Percentiles rank a stretch among this genome's conserved stretches.
These are phyloP conservation scores for Grammothele lineata DNA, from an alignment of 768 basidiomycete genomes.

Conservation along the genomic window DNA sequence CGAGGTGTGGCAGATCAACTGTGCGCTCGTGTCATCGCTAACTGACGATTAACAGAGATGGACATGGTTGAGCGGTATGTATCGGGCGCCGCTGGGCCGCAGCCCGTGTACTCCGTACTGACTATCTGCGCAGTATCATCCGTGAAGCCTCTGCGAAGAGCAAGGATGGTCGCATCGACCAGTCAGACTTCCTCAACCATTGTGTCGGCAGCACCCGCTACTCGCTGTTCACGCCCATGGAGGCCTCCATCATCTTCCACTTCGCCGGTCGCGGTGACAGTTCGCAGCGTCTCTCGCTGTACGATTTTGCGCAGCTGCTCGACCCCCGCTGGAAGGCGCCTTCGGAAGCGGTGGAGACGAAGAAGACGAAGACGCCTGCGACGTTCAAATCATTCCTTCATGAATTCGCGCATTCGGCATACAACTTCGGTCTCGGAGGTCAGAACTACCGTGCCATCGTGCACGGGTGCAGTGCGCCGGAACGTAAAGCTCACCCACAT, in stretches of 20 bases:
- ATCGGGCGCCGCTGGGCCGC: too few species aligned
- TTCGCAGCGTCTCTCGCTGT: conserved; percentile 67
- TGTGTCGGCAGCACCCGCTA: conserved; percentile 85
- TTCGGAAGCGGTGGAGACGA: conserved; percentile 40
- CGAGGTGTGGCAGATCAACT: conserved; percentile 50
- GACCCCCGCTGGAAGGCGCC: conserved; percentile 88
- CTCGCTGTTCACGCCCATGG: conserved; percentile 95
- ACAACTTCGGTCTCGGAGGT: conserved; percentile 89
- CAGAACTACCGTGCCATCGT: conserved; percentile 15
- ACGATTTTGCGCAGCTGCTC: conserved; percentile 90
- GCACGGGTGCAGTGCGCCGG: conserved; percentile 16
- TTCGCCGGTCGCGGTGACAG: conserved; percentile 83
- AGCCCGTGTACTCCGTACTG: conserved; percentile 2
- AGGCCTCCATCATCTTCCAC: conserved; percentile 97
- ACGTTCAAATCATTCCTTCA: conserved; percentile 45
- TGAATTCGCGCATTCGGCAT: conserved; percentile 63
- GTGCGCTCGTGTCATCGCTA: neutral
- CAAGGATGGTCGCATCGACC: conserved; percentile 94
- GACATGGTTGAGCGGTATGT: conserved; percentile 88
- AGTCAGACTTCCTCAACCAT: conserved; percentile 92
- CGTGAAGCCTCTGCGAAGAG: conserved; percentile 86
- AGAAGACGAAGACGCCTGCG: conserved; percentile 18
- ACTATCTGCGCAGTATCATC: conserved; percentile 53
- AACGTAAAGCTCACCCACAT: neutral
- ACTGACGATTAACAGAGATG: conserved; percentile 85